phyloP scores from a whole-genome alignment of 768 basidiomycete species.

The Tylopilus cervinicoccineus region DNA sequence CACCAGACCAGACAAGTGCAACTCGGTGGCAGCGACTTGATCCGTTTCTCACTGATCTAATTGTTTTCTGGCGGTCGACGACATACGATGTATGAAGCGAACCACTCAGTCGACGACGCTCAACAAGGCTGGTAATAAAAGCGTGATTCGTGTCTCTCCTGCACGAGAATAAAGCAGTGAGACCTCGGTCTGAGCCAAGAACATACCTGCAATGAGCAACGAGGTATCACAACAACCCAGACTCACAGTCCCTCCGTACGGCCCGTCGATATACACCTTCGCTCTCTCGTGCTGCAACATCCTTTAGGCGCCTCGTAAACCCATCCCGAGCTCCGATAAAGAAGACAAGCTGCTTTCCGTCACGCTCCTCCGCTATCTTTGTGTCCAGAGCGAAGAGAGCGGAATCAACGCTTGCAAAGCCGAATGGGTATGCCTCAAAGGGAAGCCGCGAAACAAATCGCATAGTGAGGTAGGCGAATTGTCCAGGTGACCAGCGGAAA shows the following conservation, averaged over 20 bases:
- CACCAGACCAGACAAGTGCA: conserved; percentile 43
- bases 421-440: conserved; percentile 56
- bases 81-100: neutral
- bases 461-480: conserved; percentile 47
- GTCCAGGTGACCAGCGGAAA: conserved; percentile 51
- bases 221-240: conserved; percentile 40
- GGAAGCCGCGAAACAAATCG: conserved; percentile 40
- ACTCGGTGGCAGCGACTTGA: conserved; percentile 30
- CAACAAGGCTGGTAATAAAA: conserved; percentile 42
- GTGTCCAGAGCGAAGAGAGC: conserved; percentile 9
- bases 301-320: conserved; percentile 46
- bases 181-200: neutral
- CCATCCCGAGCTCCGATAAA: conserved; percentile 53
- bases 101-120: conserved; percentile 38
- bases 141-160: conserved; percentile 52
- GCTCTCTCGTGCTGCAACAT: conserved; percentile 31
- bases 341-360: conserved; percentile 44
- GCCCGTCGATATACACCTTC: conserved; percentile 53
- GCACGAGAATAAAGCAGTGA: neutral
- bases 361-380: neutral
- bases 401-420: conserved; percentile 42
- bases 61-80: neutral
- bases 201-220: conserved; percentile 45
- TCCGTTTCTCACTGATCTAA: conserved; percentile 13
- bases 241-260: conserved; percentile 43